Conservation (phyloP, 306 rosid genomes). For the Luffa aegyptiaca region DNA sequence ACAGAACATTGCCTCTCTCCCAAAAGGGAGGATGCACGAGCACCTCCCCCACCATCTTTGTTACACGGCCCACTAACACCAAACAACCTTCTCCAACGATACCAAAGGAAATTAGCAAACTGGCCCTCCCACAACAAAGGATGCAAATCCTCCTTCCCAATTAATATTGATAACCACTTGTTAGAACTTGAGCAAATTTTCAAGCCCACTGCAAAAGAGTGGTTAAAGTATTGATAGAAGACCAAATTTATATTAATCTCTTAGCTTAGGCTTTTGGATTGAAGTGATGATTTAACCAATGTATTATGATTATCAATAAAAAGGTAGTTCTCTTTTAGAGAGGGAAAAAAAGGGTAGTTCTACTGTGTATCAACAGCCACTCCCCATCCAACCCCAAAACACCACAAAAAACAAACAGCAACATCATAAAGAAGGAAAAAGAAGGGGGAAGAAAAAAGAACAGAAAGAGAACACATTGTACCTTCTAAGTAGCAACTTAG, state of each 20-base stretch:
- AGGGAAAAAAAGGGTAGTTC: not conserved
- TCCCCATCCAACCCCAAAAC: not conserved
- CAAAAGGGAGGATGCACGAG: no score
- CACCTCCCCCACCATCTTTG: no score
- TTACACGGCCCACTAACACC: no score
- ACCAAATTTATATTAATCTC: not conserved
- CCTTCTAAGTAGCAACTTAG: constrained; percentile 85
- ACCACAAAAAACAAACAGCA: not conserved
- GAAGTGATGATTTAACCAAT: not conserved
- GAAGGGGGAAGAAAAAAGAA: not conserved
- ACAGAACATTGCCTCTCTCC: no score
- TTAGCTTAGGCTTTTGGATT: not conserved
- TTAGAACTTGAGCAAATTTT: not conserved
- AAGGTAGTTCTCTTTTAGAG: not conserved
- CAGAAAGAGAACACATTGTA: constrained; percentile 16
- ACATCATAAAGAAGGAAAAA: not conserved
- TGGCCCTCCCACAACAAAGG: no score
- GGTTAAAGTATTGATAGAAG: not conserved
- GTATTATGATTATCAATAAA: not conserved
- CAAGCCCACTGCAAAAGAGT: not conserved
- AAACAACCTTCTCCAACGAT: no score
- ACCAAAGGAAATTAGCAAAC: no score
- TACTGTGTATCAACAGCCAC: not conserved
- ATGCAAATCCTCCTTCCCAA: no score
- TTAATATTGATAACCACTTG: not conserved